A percentile compares a stretch with the other conserved stretches of the same genome.
Conservation (phyloP, 257 asterid genomes). For the Ilex aquifolium region DNA sequence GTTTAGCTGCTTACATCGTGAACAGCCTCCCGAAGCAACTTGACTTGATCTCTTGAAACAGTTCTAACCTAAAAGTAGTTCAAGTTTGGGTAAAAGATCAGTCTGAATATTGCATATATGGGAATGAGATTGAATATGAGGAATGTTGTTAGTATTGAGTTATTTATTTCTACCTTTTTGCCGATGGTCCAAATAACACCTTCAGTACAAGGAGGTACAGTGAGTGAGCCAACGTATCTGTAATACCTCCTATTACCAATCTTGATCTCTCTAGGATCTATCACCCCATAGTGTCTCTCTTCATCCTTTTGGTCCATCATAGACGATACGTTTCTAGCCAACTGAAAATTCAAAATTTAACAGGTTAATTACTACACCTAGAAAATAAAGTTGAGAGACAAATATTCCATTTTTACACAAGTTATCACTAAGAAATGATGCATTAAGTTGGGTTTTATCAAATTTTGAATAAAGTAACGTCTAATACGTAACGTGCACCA, state of each 20-base stretch:
- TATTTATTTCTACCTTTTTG: constrained; percentile 29
- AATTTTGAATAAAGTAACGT: too few species aligned
- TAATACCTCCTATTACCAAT: constrained; percentile 22
- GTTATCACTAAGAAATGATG: neutral
- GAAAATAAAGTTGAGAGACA: neutral
- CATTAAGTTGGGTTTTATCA: too few species aligned
- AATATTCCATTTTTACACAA: neutral
- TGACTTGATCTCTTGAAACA: constrained; percentile 51
- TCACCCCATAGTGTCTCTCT: constrained; percentile 17
- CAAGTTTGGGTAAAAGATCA: neutral
- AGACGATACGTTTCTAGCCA: constrained; percentile 25
- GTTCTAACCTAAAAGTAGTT: constrained; percentile 40
- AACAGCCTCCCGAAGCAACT: constrained; percentile 52
- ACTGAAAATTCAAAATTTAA: constrained; percentile 30
- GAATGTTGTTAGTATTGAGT: neutral
- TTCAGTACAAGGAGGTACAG: constrained; percentile 69
- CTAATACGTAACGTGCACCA: too few species aligned
- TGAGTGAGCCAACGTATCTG: constrained; percentile 67
- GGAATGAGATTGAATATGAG: neutral
- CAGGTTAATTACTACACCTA: too few species aligned
- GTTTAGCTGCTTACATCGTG: constrained; percentile 51
- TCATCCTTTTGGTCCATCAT: constrained; percentile 21
- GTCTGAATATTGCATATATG: too few species aligned
- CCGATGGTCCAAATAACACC: constrained; percentile 68
- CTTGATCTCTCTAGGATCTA: constrained; percentile 40